Base-by-base conservation (phyloP, 345 rosid species). In the Populus pruinosa region DNA sequence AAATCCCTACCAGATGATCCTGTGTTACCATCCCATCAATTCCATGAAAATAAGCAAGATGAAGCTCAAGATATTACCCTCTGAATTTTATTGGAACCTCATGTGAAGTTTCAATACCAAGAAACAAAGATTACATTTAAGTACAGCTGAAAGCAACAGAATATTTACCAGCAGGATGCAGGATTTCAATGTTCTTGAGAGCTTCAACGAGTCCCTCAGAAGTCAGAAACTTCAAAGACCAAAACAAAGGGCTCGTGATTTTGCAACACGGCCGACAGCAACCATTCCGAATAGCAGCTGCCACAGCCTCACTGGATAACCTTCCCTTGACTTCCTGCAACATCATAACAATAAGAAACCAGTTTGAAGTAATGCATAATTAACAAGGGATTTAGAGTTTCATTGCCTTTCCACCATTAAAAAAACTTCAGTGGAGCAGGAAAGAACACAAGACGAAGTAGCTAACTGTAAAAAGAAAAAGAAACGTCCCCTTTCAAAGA, bases 261-360 rank as follows among this genome's bases (percentile, higher is more conserved):
- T 98, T 65, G 99, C 96, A 84, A 86, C 99, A 72, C 97, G 33
- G 91, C 65, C 89, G 93, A 81, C 99, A 95, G 84, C 98, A 95
- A 76, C 99, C 98, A 86, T 87, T 89, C 80, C 78, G 90, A 85
- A 86, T 90, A 79, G 99, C 99, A 79, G 97, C 91, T 81, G 96
- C 99, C 44, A 86, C 87, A 77, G 86, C 94, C 81, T 95, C 98
- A 81, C 84, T 79, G 38, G 99, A 84, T 81, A 95, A 85, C 78
- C 97, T 88, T 89, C 85, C 92, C 91, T 92, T 93, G 41, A 91
- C 92, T 86, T 91, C 99, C 98, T 95, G 84, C 69, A 72, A 73
- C 5, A 85, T 23, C 74, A 84, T 74, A 49, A 77, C 43, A 31
- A 85, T 74, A 78, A 72, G 83, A 76, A 80, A 67, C 50, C 65